phyloP scores from a whole-genome alignment of 768 basidiomycete genomes.

The Phlegmacium glaucopus region DNA sequence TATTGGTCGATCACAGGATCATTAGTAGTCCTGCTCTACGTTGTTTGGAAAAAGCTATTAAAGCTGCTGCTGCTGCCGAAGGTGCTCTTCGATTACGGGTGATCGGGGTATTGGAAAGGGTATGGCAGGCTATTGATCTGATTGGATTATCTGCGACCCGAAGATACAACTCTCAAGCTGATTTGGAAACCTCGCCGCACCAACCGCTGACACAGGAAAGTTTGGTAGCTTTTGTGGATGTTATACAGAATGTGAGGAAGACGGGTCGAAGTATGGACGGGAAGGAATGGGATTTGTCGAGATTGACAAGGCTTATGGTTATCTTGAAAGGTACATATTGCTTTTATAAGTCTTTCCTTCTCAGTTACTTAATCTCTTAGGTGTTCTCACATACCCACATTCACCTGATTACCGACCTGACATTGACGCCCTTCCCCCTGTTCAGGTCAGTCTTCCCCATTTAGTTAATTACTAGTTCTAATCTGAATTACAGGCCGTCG shows the following conservation, averaged over 20 bases:
- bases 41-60: slow-evolving; percentile 77
- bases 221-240: slow-evolving; percentile 75
- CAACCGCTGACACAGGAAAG: slow-evolving; percentile 80
- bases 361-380: slow-evolving; percentile 30
- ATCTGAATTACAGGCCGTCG: slow-evolving; percentile 49
- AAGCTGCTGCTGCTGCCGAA: slow-evolving; percentile 44
- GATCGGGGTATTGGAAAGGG: slow-evolving; percentile 48
- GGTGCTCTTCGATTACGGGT: slow-evolving; percentile 42
- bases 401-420: slow-evolving; percentile 90
- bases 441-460: slow-evolving; percentile 50
- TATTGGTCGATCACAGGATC: slow-evolving; percentile 61
- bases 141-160: slow-evolving; percentile 49
- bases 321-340: slow-evolving; percentile 64
- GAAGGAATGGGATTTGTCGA: slow-evolving; percentile 63
- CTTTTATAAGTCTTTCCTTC: not conserved
- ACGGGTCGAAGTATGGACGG: slow-evolving; percentile 45
- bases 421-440: slow-evolving; percentile 73
- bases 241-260: slow-evolving; percentile 57
- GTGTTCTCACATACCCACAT: slow-evolving; percentile 72
- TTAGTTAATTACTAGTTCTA: not conserved
- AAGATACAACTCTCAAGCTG: slow-evolving; percentile 16
- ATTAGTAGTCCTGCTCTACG: slow-evolving; percentile 84
- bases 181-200: slow-evolving; percentile 20
- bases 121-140: slow-evolving; percentile 67
- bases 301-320: slow-evolving; percentile 64